Base-by-base conservation (phyloP, 2,329 filamentous ascomycete species). In the Sporothrix pallida region DNA sequence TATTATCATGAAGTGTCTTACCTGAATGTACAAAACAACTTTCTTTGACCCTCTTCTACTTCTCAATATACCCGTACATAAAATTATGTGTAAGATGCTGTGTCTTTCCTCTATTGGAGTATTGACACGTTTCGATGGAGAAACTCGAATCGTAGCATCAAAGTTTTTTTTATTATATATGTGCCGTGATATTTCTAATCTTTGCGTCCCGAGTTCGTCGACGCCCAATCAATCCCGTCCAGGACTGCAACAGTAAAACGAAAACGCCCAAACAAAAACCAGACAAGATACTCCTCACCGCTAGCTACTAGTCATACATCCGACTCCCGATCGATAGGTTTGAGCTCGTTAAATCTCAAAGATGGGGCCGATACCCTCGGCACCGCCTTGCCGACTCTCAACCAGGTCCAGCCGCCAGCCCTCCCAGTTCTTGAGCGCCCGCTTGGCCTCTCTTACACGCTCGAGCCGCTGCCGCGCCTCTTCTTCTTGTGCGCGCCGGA, bases 401-500 rank as follows among this genome's bases (percentile, higher is more conserved):
- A 91, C 89, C 77, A 91, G 83, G 79, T 91, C 89, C 78, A 91
- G 81, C 80, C 89, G 85, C 89, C 89, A 91, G 8, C 89, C 89
- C 76, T 91, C 87, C 89, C 89, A 91, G 79, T 89, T 88, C 83
- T 89, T 90, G 71, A 91, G 82, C 1, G 85, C 84, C 73, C 89
- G 82, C 84, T 91, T 91, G 72, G 91, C 83, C 80, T 91, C 85
- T 82, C 87, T 89, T 78, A 91, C 87, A 73, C 89, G 83, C 83
- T 91, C 89, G 52, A 91, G 82, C 60, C 89, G 82, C 78, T 83
- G 86, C 82, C 84, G 87, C 23, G 85, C 84, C 74, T 91, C 89
- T 76, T 91, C 89, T 77, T 90, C 88, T 76, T 90, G 88, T 8
- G 89, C 89, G 75, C 83, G 83, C 72, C 87, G 85, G 82, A 91